Evolutionary conservation across 192 early-diverging fungal genomes (phyloP).

Genomic region (Ramicandelaber brevisporus): DNA sequence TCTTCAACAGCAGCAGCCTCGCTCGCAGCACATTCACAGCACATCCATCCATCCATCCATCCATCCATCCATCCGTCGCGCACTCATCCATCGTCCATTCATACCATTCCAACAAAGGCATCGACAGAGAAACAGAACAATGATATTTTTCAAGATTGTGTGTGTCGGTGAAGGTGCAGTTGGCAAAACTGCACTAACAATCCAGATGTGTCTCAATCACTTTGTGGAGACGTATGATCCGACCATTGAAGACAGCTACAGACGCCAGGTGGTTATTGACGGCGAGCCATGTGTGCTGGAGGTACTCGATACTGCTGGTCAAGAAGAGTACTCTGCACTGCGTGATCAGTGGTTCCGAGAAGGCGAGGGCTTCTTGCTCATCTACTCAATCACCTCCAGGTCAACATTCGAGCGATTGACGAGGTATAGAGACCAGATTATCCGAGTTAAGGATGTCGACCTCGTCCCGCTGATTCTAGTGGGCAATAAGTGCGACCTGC

Average conservation of each 20-base stretch:
- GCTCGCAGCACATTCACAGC: no score
- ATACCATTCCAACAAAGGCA: no score
- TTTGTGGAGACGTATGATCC: constrained; percentile 84
- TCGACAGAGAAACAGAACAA: no score
- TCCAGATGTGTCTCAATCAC: constrained; percentile 34
- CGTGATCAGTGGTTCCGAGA: constrained; percentile 62
- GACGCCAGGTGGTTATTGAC: constrained; percentile 94
- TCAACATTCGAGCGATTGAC: constrained; percentile 73
- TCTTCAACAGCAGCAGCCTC: no score
- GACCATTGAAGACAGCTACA: constrained; percentile 94
- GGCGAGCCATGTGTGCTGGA: constrained; percentile 90
- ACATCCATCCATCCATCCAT: no score
- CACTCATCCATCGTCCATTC: no score
- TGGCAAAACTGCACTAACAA: constrained; percentile 50
- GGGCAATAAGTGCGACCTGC: constrained; percentile 84
- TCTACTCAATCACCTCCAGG: constrained; percentile 73
- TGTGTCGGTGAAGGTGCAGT: constrained; percentile 85
- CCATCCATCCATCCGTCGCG: no score
- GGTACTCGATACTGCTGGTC: constrained; percentile 90
- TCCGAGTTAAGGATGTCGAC: constrained; percentile 75
- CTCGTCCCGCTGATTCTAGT: constrained; percentile 70
- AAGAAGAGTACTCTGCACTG: constrained; percentile 56
- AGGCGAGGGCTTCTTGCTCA: constrained; percentile 76
- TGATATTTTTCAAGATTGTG: constrained; percentile 92
- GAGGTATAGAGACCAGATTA: constrained; percentile 66